These are phyloP conservation scores for Wickerhamia fluorescens DNA, from an alignment of 805 yeast genomes.

Conservation along the genomic window DNA sequence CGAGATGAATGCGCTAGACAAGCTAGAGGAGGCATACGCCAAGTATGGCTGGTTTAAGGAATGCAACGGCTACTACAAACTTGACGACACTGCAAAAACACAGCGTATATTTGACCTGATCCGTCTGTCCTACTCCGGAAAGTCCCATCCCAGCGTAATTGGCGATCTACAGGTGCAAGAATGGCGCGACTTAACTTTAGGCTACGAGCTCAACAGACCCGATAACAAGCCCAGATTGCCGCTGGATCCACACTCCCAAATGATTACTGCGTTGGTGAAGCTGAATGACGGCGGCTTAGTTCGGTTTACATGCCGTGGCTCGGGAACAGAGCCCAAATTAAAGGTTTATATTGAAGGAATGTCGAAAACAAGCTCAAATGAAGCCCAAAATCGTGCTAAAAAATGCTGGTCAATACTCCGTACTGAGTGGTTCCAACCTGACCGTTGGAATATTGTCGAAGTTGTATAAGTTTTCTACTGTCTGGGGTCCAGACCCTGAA, in stretches of 20 bases:
- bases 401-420: conserved; percentile 60
- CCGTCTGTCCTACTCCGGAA: conserved; percentile 24
- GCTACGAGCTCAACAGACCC: conserved; percentile 64
- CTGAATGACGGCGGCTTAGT: conserved; percentile 24
- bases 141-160: conserved; percentile 38
- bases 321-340: conserved; percentile 94
- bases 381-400: conserved; percentile 47
- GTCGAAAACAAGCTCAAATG: conserved; percentile 33
- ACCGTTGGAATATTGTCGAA: conserved; percentile 5
- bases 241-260: conserved; percentile 65
- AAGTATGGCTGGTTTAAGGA: conserved; percentile 79
- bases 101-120: conserved; percentile 47
- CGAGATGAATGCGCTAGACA: conserved; percentile 37
- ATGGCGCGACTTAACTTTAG: conserved; percentile 83
- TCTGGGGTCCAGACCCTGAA: too few relatives aligned
- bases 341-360: conserved; percentile 85
- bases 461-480: not conserved
- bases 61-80: conserved; percentile 77
- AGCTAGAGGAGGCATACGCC: conserved; percentile 50
- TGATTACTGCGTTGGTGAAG: conserved; percentile 65
- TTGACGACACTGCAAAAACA: conserved; percentile 48
- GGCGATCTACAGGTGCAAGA: conserved; percentile 52
- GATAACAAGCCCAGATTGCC: conserved; percentile 62
- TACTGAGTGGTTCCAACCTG: conserved; percentile 66
- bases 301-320: conserved; percentile 82